phyloP scores from a whole-genome alignment of 139 green algal genomes.

The Medakamo hakoo region DNA sequence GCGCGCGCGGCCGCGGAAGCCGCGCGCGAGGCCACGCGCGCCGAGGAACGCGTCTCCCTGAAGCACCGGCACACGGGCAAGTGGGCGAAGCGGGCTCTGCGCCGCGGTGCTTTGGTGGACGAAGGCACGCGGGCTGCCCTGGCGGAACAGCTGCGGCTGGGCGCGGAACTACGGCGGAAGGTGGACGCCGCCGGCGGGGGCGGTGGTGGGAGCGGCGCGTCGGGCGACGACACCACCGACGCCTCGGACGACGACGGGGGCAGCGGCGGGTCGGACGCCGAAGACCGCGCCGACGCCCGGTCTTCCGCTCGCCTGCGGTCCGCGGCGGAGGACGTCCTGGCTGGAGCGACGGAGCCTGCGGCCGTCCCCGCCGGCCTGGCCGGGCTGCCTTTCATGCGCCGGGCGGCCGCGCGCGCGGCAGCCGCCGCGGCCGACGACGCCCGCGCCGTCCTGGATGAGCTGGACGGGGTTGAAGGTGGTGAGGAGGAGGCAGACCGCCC shows the following conservation, averaged over 20 bases:
- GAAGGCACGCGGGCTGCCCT: constrained; percentile 48
- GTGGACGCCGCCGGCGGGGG: constrained; percentile 23
- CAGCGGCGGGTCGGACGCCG: constrained; percentile 15
- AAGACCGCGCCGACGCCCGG: constrained; percentile 1
- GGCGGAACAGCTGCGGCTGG: constrained; percentile 73
- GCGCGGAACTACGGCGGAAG: constrained; percentile 55
- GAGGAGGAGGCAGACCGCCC: not conserved
- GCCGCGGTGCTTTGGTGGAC: constrained; percentile 47
- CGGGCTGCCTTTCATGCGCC: constrained; percentile 82
- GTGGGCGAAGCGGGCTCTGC: constrained; percentile 73
- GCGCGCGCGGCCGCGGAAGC: constrained; percentile 17
- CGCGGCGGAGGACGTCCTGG: constrained; percentile 12
- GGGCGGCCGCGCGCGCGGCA: constrained; percentile 41
- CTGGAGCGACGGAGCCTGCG: constrained; percentile 46
- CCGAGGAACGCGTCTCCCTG: constrained; percentile 78
- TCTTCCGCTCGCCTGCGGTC: not conserved
- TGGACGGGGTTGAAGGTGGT: constrained; percentile 3
- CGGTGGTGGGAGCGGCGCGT: constrained; percentile 2
- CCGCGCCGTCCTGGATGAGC: constrained; percentile 10
- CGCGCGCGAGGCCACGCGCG: constrained; percentile 9
- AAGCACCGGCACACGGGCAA: constrained; percentile 80
- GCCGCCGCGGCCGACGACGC: constrained; percentile 18
- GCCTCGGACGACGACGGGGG: constrained; percentile 15
- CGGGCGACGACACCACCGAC: constrained; percentile 5
- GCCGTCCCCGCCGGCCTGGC: constrained; percentile 60